Evolutionary conservation across 2,329 filamentous ascomycete species (phyloP).

Genomic region (Didymella sp.): DNA sequence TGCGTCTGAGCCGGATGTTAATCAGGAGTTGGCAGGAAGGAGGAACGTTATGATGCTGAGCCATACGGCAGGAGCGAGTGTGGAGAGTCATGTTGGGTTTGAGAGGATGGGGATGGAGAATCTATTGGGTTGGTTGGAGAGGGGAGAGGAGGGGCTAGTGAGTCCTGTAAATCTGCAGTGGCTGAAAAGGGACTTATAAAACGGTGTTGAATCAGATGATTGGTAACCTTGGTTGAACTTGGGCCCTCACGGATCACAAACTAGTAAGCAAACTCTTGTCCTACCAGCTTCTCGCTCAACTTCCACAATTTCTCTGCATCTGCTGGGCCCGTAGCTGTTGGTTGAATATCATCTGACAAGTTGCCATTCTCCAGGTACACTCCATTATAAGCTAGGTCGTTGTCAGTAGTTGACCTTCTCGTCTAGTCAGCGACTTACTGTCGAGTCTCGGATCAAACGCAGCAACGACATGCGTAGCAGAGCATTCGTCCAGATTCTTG

Average conservation of each 20-base stretch:
- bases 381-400: not conserved
- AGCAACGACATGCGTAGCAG: not conserved
- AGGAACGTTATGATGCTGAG: conserved; percentile 66
- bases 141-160: conserved; percentile 57
- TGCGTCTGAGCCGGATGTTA: conserved; percentile 64
- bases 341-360: conserved; percentile 20
- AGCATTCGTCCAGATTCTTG: not conserved
- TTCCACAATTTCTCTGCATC: conserved; percentile 43
- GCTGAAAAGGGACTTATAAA: conserved; percentile 43
- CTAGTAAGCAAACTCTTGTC: conserved; percentile 37
- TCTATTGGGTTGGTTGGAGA: conserved; percentile 65
- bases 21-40: conserved; percentile 55
- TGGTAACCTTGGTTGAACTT: not conserved
- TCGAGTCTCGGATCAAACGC: not conserved
- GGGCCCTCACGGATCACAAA: not conserved
- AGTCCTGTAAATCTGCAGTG: conserved; percentile 70
- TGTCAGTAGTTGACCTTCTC: not conserved
- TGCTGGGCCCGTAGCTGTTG: conserved; percentile 29
- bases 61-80: conserved; percentile 71
- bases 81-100: conserved; percentile 71
- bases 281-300: conserved; percentile 43
- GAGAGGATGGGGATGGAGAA: conserved; percentile 73
- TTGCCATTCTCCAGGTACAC: not conserved
- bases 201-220: not conserved
- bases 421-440: not conserved